Base-by-base conservation (phyloP, 106 monocot species). In the Gastrodia elata region DNA sequence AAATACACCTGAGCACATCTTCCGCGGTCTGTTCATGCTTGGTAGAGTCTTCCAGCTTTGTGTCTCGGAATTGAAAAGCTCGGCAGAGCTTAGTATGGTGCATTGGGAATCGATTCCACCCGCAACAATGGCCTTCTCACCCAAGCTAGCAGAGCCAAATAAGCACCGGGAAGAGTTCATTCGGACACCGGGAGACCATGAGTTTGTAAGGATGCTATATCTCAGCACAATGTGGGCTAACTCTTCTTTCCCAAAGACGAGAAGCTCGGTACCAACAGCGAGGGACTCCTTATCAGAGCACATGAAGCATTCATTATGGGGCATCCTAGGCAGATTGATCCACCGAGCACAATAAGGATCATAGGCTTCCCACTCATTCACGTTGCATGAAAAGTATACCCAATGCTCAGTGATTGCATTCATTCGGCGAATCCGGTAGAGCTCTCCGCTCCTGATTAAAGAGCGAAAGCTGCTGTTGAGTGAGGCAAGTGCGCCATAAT, bases 301-400 rank as follows among this genome's bases (percentile, higher is more conserved):
- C 82, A 82, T 80, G 72, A 94, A 94, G 75, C 91, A 91, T 11
- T 88, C 94, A 65, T 82, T 82, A 15, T 75, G 82, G 0, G 88
- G 88, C 83, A 94, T 91, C 71, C 32, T 64, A 16, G 91, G 91
- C 7, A 91, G 39, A 27, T 64, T 74, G 57, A 91, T 82, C 94
- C 94, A 94, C 32, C 88, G 84, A 1, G 70, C 39, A 3, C 80
- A 72, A 24, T 79, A 77, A 6, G 94, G 90, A 43, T 94, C 88
- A 38, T 84, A 91, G 26, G 91, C 84, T 11, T 80, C 88, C 94
- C 94, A 94, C 39, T 88, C 86, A 16, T 75, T 80, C 20, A 86
- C 78, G 49, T 86, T 86, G 76, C 94, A 94, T 0, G 90, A 91
- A 84, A 94, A 91, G 73, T 91, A 94, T 24, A 94, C 84, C 94